These are phyloP conservation scores for Saccharata proteae DNA, from an alignment of 2,329 filamentous ascomycete genomes.

Conservation along the genomic window DNA sequence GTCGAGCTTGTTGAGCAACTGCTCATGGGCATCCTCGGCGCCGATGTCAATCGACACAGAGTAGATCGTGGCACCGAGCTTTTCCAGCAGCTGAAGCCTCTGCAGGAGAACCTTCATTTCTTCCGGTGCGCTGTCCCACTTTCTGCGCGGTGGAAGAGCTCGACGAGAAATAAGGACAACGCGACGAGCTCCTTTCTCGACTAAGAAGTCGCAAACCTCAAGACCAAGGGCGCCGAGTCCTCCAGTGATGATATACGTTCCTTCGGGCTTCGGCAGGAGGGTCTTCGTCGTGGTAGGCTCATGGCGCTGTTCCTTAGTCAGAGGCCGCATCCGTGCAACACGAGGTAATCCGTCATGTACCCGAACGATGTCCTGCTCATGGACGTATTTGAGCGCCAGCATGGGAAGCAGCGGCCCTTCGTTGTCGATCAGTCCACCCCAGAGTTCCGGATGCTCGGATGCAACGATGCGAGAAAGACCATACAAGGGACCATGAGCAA, in stretches of 20 bases:
- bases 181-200: constrained; percentile 29
- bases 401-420: constrained; percentile 22
- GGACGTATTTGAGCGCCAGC: constrained; percentile 27
- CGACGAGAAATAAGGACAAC: constrained; percentile 29
- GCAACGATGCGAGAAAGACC: constrained; percentile 28
- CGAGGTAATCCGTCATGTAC: constrained; percentile 27
- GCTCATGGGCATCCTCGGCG: constrained; percentile 11
- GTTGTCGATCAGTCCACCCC: constrained; percentile 27
- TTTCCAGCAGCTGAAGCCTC: constrained; percentile 13
- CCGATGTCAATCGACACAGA: constrained; percentile 25
- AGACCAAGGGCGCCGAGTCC: constrained; percentile 31
- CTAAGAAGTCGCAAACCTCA: constrained; percentile 24
- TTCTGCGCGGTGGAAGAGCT: constrained; percentile 21
- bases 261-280: constrained; percentile 18
- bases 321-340: constrained; percentile 19
- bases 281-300: constrained; percentile 6
- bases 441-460: constrained; percentile 26
- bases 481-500: constrained; percentile 24
- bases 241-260: constrained; percentile 33
- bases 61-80: constrained; percentile 18
- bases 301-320: constrained; percentile 12
- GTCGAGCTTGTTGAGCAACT: constrained; percentile 17
- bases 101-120: constrained; percentile 10
- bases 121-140: constrained; percentile 15
- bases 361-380: constrained; percentile 25